Conservation (phyloP, 2,329 filamentous ascomycete genomes). For the Cercospora nicotianae region DNA sequence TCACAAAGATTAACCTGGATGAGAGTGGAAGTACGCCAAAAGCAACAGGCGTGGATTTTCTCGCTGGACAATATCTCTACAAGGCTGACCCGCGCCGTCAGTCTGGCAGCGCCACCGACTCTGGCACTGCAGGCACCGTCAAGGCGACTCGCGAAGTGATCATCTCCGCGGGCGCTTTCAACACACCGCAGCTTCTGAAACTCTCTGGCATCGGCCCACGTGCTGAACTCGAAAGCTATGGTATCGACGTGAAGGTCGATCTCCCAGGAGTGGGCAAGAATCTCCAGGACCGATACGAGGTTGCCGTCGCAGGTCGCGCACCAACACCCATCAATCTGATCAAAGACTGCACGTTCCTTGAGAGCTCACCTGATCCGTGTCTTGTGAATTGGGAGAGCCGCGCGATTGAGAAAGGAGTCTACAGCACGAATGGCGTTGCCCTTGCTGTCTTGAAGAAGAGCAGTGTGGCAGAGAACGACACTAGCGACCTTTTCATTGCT, state of each 20-base stretch:
- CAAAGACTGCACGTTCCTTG: constrained; percentile 41
- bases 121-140: constrained; percentile 47
- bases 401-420: constrained; percentile 41
- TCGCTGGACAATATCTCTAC: constrained; percentile 41
- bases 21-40: neutral
- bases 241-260: constrained; percentile 48
- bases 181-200: constrained; percentile 55
- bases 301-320: constrained; percentile 50
- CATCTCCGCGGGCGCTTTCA: constrained; percentile 48
- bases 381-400: neutral
- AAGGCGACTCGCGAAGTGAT: constrained; percentile 20
- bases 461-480: constrained; percentile 43
- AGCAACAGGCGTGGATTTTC: constrained; percentile 44
- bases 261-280: constrained; percentile 55
- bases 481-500: constrained; percentile 55
- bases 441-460: constrained; percentile 47
- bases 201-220: constrained; percentile 55
- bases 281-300: constrained; percentile 47
- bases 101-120: constrained; percentile 18
- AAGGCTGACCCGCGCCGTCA: constrained; percentile 38
- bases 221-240: constrained; percentile 41
- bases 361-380: constrained; percentile 11
- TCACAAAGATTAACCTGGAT: constrained; percentile 68
- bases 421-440: constrained; percentile 55
- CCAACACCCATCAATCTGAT: constrained; percentile 40